These are phyloP conservation scores for Ulota crispa DNA, from an alignment of 225 moss, liverwort and hornwort genomes.

Conservation along the genomic window DNA sequence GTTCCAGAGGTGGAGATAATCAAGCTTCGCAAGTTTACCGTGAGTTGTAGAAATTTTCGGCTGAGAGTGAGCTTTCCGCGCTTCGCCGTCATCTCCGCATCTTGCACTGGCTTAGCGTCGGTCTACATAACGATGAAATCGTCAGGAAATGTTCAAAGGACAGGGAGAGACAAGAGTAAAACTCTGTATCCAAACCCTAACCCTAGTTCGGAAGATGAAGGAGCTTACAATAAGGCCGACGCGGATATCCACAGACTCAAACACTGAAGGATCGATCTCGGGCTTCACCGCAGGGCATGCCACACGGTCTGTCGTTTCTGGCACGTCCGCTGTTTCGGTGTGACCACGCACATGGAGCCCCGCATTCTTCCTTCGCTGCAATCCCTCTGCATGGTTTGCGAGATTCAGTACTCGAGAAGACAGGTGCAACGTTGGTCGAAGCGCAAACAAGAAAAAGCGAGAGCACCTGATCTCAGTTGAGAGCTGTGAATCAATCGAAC, in stretches of 20 bases:
- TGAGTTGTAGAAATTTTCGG: constrained; percentile 44
- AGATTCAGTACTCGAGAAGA: neutral
- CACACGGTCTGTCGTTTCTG: constrained; percentile 62
- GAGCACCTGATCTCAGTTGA: constrained; percentile 31
- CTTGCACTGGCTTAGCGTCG: constrained; percentile 64
- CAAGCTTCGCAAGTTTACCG: constrained; percentile 16
- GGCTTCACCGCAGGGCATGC: constrained; percentile 70
- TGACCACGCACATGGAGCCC: constrained; percentile 47
- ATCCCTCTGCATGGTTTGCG: constrained; percentile 23
- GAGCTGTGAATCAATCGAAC: constrained; percentile 13
- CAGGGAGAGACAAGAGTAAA: neutral
- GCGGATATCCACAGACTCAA: constrained; percentile 58
- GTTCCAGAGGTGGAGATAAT: neutral
- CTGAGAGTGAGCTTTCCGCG: constrained; percentile 56
- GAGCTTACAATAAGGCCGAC: constrained; percentile 71
- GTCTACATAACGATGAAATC: constrained; percentile 40
- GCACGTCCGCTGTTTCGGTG: constrained; percentile 63
- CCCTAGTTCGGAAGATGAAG: constrained; percentile 9
- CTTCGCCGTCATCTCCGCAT: constrained; percentile 73
- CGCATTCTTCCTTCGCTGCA: constrained; percentile 20
- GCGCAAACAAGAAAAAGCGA: neutral
- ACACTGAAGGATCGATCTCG: constrained; percentile 38
- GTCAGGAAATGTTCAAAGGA: neutral
- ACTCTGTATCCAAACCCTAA: neutral
- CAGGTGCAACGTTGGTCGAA: neutral